A percentile compares a stretch with the other conserved stretches of the same genome.
phyloP scores from a whole-genome alignment of 2,329 filamentous ascomycete species.

The Hymenoscyphus occultus region DNA sequence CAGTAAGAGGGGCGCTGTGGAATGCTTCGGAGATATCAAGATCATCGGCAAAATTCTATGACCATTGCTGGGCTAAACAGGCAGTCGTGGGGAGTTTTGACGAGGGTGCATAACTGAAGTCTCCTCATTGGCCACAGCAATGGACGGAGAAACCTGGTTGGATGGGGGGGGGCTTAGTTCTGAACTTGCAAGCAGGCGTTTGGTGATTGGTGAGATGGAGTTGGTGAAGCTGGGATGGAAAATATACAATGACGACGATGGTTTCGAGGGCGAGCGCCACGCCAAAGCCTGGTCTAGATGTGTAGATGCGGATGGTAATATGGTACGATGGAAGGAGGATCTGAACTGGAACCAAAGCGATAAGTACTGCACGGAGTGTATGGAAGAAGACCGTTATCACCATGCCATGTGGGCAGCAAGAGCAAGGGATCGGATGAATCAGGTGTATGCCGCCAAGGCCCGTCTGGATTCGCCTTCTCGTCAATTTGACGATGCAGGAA shows the following conservation, averaged over 20 bases:
- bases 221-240: background rate
- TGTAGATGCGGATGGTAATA: background rate
- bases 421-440: conserved; percentile 3
- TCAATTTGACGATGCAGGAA: background rate
- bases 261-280: background rate
- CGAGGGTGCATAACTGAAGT: background rate
- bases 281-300: conserved; percentile 2
- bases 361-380: background rate
- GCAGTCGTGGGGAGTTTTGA: background rate
- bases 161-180: background rate
- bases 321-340: background rate
- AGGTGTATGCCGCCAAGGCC: background rate
- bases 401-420: conserved; percentile 1
- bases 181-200: background rate
- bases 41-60: background rate
- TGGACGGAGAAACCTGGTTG: background rate
- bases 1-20: background rate
- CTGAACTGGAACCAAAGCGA: background rate
- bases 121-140: background rate
- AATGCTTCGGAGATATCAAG: background rate
- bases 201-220: background rate
- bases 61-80: background rate
- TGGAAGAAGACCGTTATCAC: background rate
- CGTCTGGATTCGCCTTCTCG: background rate
- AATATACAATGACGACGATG: conserved; percentile 1